Conservation (phyloP, 1,139 yeast genomes). For the Zygoascus meyerae region DNA sequence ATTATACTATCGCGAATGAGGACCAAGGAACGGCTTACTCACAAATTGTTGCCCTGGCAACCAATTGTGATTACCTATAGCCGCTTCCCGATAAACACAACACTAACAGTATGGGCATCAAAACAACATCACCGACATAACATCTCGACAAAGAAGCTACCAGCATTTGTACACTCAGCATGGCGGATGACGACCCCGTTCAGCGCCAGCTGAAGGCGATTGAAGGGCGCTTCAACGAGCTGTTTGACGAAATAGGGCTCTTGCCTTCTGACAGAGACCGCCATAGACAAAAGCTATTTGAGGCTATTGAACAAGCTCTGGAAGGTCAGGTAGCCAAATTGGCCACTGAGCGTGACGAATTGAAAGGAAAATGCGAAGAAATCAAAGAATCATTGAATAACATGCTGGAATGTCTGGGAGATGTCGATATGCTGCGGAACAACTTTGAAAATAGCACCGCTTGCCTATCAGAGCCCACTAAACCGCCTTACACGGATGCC, state of each 20-base stretch:
- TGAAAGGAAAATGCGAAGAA: slow-evolving; percentile 24
- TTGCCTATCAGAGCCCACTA: slow-evolving; percentile 13
- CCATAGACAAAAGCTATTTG: slow-evolving; percentile 29
- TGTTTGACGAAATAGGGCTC: slow-evolving; percentile 35
- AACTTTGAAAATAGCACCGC: slow-evolving; percentile 14
- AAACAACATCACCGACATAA: background rate
- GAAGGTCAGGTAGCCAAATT: slow-evolving; percentile 29
- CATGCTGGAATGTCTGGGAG: slow-evolving; percentile 29
- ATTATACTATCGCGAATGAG: too few species aligned
- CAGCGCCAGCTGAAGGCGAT: slow-evolving; percentile 27
- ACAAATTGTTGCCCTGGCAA: too few species aligned
- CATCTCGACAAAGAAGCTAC: background rate
- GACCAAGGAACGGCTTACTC: too few species aligned
- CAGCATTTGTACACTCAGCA: background rate
- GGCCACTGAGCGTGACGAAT: slow-evolving; percentile 28
- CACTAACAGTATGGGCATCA: background rate
- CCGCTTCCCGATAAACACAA: slow-evolving; percentile 2
- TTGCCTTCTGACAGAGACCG: slow-evolving; percentile 24
- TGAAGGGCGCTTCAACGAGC: slow-evolving; percentile 26
- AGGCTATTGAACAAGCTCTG: slow-evolving; percentile 30
- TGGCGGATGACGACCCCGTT: slow-evolving; percentile 13
- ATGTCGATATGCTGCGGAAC: slow-evolving; percentile 20
- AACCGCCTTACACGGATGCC: slow-evolving; percentile 23
- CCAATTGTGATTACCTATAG: too few species aligned
- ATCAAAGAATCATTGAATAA: slow-evolving; percentile 22